These are phyloP conservation scores for Geum urbanum DNA, from an alignment of 306 rosid genomes.

Conservation along the genomic window DNA sequence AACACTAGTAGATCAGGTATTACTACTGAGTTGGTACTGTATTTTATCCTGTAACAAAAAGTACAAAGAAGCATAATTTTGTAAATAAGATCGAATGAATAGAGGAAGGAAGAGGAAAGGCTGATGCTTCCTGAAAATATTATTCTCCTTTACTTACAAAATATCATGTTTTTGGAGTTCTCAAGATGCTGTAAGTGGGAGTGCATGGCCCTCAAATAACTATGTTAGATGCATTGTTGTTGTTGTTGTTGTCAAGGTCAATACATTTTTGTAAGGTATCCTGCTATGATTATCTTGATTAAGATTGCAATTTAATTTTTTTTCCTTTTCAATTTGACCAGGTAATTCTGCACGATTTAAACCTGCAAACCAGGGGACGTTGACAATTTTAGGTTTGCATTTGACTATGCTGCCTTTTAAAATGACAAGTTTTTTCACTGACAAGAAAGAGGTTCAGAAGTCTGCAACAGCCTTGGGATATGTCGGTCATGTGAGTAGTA, in stretches of 20 bases:
- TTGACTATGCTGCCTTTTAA: slow-evolving; percentile 77
- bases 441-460: slow-evolving; percentile 85
- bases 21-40: neutral
- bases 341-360: slow-evolving; percentile 61
- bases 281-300: slow-evolving; percentile 16
- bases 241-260: slow-evolving; percentile 1
- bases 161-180: neutral
- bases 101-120: neutral
- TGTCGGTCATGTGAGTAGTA: slow-evolving; percentile 81
- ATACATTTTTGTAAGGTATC: neutral
- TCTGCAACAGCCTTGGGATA: slow-evolving; percentile 94
- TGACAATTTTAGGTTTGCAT: slow-evolving; percentile 83
- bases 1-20: slow-evolving; percentile 60
- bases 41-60: neutral
- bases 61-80: neutral
- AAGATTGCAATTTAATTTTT: slow-evolving; percentile 10
- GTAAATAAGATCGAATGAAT: neutral
- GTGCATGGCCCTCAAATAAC: neutral
- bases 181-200: neutral
- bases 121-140: neutral
- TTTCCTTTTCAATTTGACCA: slow-evolving; percentile 23
- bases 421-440: slow-evolving; percentile 79
- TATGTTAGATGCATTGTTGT: neutral
- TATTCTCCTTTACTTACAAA: neutral
- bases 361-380: slow-evolving; percentile 62